phyloP scores from a whole-genome alignment of 2,329 filamentous ascomycete genomes.

The Sporothrix brasiliensis region DNA sequence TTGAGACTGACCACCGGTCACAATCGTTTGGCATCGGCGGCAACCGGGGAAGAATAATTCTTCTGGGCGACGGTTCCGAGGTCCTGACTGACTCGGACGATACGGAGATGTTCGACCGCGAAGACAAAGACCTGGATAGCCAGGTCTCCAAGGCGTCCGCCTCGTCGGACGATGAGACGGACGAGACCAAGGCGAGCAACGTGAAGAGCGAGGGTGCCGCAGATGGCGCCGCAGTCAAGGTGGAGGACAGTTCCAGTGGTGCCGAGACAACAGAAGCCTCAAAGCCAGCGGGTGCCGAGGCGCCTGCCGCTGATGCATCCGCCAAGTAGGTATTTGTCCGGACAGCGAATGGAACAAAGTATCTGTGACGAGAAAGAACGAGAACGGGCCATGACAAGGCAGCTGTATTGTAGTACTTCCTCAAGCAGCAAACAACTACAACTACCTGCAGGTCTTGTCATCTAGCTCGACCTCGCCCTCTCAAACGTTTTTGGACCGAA shows the following conservation, averaged over 20 bases:
- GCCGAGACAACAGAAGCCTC: slow-evolving; percentile 27
- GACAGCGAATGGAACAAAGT: not conserved
- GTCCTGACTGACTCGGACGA: slow-evolving; percentile 86
- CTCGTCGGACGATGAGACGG: slow-evolving; percentile 31
- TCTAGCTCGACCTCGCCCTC: not conserved
- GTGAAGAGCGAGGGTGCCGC: slow-evolving; percentile 13
- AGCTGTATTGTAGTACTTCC: not conserved
- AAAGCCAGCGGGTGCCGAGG: slow-evolving; percentile 25
- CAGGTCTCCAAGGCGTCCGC: slow-evolving; percentile 71
- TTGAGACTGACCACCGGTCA: slow-evolving; percentile 68
- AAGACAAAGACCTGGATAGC: slow-evolving; percentile 82
- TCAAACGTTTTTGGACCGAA: not conserved
- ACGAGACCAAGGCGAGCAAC: slow-evolving; percentile 21
- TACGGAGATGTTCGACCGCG: slow-evolving; percentile 91
- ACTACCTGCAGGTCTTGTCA: not conserved
- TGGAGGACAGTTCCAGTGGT: slow-evolving; percentile 8
- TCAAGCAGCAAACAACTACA: not conserved
- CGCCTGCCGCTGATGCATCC: slow-evolving; percentile 9
- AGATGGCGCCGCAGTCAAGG: slow-evolving; percentile 2
- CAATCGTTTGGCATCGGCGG: slow-evolving; percentile 68
- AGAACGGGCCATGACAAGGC: not conserved
- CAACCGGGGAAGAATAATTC: slow-evolving; percentile 84
- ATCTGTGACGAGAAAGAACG: not conserved
- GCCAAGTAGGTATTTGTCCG: slow-evolving; percentile 6
- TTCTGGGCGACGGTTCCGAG: slow-evolving; percentile 93